Evolutionary conservation across 495 filamentous ascomycete genomes (phyloP), one percentile per base, ranked within the genome.

Genomic region (Talaromyces borbonicus): DNA sequence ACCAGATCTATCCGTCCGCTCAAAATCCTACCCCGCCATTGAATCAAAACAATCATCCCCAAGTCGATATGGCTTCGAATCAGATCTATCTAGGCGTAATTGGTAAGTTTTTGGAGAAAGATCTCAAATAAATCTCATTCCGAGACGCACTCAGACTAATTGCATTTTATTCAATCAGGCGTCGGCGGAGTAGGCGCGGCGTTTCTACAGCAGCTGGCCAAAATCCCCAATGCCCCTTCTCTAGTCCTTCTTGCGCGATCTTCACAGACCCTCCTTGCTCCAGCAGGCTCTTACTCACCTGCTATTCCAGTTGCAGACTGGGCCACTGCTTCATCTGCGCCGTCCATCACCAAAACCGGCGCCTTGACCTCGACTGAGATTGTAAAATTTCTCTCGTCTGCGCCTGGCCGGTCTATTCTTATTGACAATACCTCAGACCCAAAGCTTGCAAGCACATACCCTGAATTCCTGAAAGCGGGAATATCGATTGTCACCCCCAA

Each of bases 381-480:
- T 27, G 77, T 78, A 50, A 69, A 79, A 2, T 88, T 83, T 63
- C 79, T 97, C 24, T 65, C 69, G 43, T 67, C 71, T 18, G 80
- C 83, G 1, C 87, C 86, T 8, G 80, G 76, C 26, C 80, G 81
- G 48, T 75, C 80, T 4, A 69, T 97, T 44, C 71, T 98, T 23
- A 80, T 96, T 45, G 92, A 98, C 72, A 96, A 96, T 69, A 97
- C 92, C 46, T 90, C 84, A 58, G 86, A 84, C 52, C 81, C 84
- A 43, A 74, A 77, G 35, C 69, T 98, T 8, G 92, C 90, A 1
- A 68, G 80, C 46, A 58, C 72, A 12, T 97, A 98, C 65, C 88
- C 90, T 2, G 51, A 67, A 15, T 84, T 90, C 60, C 74, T 98
- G 47, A 68, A 71, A 46, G 70, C 76, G 24, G 90, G 90, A 8